Evolutionary conservation across 2,329 filamentous ascomycete species (phyloP).

Genomic region (Penicillium sp.): DNA sequence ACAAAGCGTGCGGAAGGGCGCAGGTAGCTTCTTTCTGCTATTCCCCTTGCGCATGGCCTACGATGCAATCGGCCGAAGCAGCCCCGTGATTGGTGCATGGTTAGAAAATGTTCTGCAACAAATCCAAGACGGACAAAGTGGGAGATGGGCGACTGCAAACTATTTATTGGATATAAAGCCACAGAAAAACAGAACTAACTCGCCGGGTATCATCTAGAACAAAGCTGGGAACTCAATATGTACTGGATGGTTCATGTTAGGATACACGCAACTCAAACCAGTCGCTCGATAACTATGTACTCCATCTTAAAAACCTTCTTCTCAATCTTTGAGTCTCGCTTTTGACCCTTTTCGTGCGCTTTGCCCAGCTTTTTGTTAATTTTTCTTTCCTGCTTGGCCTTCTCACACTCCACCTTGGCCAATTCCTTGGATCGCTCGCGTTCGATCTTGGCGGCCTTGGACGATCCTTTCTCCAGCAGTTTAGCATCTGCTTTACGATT

Average conservation of each 20-base stretch:
- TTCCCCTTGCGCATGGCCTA: conserved; percentile 11
- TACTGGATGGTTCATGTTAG: too few relatives aligned
- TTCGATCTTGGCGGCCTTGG: too few relatives aligned
- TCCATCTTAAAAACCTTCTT: conserved; percentile 6
- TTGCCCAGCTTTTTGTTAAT: not conserved
- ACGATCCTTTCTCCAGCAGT: too few relatives aligned
- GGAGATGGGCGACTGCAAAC: conserved; percentile 9
- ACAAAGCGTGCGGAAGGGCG: conserved; percentile 10
- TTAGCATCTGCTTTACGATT: not conserved
- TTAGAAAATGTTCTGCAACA: conserved; percentile 1
- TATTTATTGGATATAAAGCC: conserved; percentile 5
- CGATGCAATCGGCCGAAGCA: not conserved
- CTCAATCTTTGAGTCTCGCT: not conserved
- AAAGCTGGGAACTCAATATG: too few relatives aligned
- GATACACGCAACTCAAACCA: too few relatives aligned
- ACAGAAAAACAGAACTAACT: not conserved
- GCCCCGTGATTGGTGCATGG: conserved; percentile 3
- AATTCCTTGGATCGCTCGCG: not conserved
- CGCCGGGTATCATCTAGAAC: too few relatives aligned
- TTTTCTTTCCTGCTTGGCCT: not conserved
- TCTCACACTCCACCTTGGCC: not conserved
- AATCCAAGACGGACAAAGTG: conserved; percentile 5
- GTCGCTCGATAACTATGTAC: conserved; percentile 9
- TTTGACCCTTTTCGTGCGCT: not conserved
- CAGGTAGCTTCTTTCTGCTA: conserved; percentile 7